These are phyloP conservation scores for Tetracladium marchalianum DNA, from an alignment of 495 filamentous ascomycete genomes.

Conservation along the genomic window DNA sequence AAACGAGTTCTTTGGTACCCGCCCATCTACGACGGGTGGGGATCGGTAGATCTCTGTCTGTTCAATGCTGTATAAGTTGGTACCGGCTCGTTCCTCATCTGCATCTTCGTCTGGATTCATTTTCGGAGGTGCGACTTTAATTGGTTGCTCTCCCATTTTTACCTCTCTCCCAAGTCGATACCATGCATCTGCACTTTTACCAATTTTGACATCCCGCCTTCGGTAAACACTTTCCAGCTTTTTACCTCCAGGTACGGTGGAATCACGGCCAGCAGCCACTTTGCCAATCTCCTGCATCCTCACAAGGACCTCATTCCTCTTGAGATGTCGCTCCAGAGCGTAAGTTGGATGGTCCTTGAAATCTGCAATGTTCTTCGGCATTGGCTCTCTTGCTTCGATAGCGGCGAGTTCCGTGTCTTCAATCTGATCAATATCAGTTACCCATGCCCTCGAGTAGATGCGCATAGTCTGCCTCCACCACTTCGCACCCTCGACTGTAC, in stretches of 20 bases:
- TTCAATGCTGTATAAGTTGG: constrained; percentile 57
- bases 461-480: constrained; percentile 65
- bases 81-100: constrained; percentile 34
- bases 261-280: constrained; percentile 53
- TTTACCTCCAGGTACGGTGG: constrained; percentile 37
- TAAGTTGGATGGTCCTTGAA: constrained; percentile 92
- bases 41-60: constrained; percentile 72
- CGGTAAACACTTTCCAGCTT: constrained; percentile 61
- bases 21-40: constrained; percentile 63
- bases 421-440: constrained; percentile 64
- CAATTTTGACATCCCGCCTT: constrained; percentile 64
- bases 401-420: constrained; percentile 67
- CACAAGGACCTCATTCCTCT: constrained; percentile 65
- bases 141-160: constrained; percentile 60
- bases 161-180: constrained; percentile 76
- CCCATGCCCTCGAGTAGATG: constrained; percentile 45
- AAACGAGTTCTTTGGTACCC: constrained; percentile 75
- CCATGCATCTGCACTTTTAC: constrained; percentile 75
- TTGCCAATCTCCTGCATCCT: constrained; percentile 65
- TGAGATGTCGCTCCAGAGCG: constrained; percentile 81
- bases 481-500: constrained; percentile 47
- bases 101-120: constrained; percentile 22
- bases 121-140: constrained; percentile 52
- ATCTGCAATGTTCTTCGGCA: constrained; percentile 83
- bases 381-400: constrained; percentile 65